Percentiles rank a stretch among this genome's conserved stretches.
Conservation (phyloP, 805 yeast genomes). For the Ogataea henricii region DNA sequence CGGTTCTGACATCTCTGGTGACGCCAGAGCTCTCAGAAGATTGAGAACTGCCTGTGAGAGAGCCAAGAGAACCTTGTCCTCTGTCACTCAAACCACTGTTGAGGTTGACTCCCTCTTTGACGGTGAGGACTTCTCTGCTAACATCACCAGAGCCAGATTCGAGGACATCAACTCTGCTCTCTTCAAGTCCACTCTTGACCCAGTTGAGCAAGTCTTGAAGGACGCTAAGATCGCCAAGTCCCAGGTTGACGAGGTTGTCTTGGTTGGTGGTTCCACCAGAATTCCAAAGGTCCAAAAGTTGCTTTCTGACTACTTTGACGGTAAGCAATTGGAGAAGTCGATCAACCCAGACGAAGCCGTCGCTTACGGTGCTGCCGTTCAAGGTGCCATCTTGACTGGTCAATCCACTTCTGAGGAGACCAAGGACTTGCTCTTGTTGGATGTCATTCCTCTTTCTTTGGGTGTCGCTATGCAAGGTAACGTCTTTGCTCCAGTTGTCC, state of each 20-base stretch:
- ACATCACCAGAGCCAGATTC: conserved; percentile 96
- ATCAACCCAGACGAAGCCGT: conserved; percentile 99
- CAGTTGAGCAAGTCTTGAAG: conserved; percentile 93
- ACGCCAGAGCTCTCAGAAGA: conserved; percentile 96
- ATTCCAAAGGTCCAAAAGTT: conserved; percentile 97
- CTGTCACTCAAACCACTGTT: conserved; percentile 93
- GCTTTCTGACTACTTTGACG: conserved; percentile 92
- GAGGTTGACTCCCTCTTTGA: conserved; percentile 94
- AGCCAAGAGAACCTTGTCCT: conserved; percentile 97
- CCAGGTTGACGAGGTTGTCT: conserved; percentile 89
- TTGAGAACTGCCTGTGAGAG: conserved; percentile 99
- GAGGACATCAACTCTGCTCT: conserved; percentile 92
- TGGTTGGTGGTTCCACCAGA: conserved; percentile 99
- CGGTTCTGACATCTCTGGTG: conserved; percentile 84
- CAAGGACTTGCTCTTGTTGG: conserved; percentile 92
- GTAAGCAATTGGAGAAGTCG: conserved; percentile 94
- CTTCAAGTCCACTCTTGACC: conserved; percentile 91
- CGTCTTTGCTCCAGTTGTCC: conserved; percentile 97
- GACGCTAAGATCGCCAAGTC: conserved; percentile 86
- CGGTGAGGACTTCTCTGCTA: conserved; percentile 93
- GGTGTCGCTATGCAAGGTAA: conserved; percentile 99
- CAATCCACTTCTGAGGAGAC: conserved; percentile 86
- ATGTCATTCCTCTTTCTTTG: conserved; percentile 96
- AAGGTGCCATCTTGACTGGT: conserved; percentile 98
- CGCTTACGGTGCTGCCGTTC: conserved; percentile 99